Evolutionary conservation across 1,284 basidiomycete species (phyloP).

Genomic region (Phenoliferia sp.): DNA sequence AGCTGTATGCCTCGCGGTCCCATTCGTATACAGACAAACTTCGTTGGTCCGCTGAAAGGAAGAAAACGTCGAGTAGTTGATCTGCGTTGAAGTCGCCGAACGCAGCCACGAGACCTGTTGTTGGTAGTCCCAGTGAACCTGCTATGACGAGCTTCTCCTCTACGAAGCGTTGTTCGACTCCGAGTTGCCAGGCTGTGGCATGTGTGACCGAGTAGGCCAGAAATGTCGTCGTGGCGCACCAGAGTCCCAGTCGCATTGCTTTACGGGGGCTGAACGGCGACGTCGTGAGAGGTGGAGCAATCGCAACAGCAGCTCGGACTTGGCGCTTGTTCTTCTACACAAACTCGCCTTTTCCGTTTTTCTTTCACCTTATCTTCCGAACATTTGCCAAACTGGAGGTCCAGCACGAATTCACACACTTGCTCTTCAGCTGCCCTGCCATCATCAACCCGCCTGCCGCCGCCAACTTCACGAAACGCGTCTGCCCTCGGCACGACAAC

Average conservation of each 20-base stretch:
- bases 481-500: too few species aligned
- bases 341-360: neutral
- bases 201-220: neutral
- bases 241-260: neutral
- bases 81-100: constrained; percentile 95
- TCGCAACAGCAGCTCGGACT: neutral
- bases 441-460: too few species aligned
- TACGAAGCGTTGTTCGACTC: constrained; percentile 61
- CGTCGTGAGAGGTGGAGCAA: too few species aligned
- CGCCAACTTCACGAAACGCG: too few species aligned
- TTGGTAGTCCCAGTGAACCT: constrained; percentile 68
- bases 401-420: too few species aligned
- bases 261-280: neutral
- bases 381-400: neutral
- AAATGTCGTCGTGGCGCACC: neutral
- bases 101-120: constrained; percentile 66
- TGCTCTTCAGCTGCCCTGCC: too few species aligned
- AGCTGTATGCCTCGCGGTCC: constrained; percentile 70
- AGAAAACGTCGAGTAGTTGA: constrained; percentile 83
- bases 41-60: constrained; percentile 65
- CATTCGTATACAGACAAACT: constrained; percentile 72
- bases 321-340: neutral
- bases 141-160: constrained; percentile 76
- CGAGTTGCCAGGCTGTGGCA: constrained; percentile 23
- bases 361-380: neutral